Base-by-base conservation (phyloP, 1,284 basidiomycete species). In the Sporisorium scitamineum region DNA sequence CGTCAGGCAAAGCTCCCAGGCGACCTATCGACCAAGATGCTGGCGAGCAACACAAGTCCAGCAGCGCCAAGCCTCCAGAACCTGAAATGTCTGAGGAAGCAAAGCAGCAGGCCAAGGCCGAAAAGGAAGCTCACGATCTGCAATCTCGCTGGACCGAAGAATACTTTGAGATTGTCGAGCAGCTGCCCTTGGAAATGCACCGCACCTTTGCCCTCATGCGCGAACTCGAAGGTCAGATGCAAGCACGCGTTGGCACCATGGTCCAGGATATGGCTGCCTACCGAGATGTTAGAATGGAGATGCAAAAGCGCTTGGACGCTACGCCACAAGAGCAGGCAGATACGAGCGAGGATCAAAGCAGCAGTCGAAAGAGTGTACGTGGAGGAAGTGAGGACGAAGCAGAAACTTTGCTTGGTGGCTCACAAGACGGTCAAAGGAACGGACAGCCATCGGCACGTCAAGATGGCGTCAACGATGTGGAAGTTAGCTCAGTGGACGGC, bases 111-210 rank as follows among this genome's bases (percentile, higher is more conserved):
- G 58, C 57, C 14, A 58, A 56, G 27, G 59, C 61, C 6, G 61
- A 73, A 32, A 64, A 65, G 39, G 74, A 82, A 45, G 63, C 79
- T 1, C 59, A 68, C n/a, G 78, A 77, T 9, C 54, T 82, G 8
- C 52, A 59, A 18, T 63, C 69, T 22, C 53, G 81, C 6, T 85
- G 84, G 84, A 70, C 65, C 0, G 84, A 85, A 42, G 83, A 84
- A 63, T 85, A 84, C 61, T 79, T 78, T 51, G 84, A 84, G 37
- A 81, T 92, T 57, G 89, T 94, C 59, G 94, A 95, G 79, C 93
- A 95, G 85, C 86, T 96, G 6, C 94, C 94, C 2, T 87, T 95
- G 64, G 92, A 93, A 58, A 85, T 96, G 57, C 92, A 93, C 80
- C 88, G 94, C 41, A 91, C 93, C 64, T 92, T 92, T 85, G 88